A percentile compares a stretch with the other conserved stretches of the same genome.
These are phyloP conservation scores for Salix viminalis DNA, from an alignment of 345 rosid species.

Conservation along the genomic window DNA sequence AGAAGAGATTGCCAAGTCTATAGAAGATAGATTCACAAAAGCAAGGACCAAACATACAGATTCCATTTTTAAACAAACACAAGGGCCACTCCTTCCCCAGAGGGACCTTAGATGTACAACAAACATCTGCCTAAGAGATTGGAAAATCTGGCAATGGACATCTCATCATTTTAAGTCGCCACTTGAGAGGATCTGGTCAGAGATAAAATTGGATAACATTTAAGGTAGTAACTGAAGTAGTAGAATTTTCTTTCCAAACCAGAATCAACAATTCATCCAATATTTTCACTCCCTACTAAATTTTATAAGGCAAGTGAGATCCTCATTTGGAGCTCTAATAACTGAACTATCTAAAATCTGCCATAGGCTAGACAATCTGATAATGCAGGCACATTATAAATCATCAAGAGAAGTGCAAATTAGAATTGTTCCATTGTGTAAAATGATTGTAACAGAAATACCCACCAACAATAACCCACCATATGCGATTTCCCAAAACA, in stretches of 20 bases:
- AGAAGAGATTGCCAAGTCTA: background rate
- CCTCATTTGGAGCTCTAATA: background rate
- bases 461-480: background rate
- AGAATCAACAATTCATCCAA: background rate
- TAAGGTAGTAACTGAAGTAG: background rate
- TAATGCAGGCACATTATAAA: background rate
- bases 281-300: background rate
- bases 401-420: background rate
- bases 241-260: background rate
- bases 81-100: background rate
- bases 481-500: background rate
- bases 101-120: background rate
- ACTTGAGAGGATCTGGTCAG: background rate
- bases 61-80: background rate
- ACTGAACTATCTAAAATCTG: background rate
- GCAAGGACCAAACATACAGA: background rate
- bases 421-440: background rate
- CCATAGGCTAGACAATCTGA: slow-evolving; percentile 2
- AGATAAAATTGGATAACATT: background rate
- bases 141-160: background rate
- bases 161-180: background rate
- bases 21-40: background rate
- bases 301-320: background rate
- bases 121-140: background rate
- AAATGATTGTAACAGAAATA: background rate